These are phyloP conservation scores for Pleurotus tuber-regium DNA, from an alignment of 768 basidiomycete genomes.

Conservation along the genomic window DNA sequence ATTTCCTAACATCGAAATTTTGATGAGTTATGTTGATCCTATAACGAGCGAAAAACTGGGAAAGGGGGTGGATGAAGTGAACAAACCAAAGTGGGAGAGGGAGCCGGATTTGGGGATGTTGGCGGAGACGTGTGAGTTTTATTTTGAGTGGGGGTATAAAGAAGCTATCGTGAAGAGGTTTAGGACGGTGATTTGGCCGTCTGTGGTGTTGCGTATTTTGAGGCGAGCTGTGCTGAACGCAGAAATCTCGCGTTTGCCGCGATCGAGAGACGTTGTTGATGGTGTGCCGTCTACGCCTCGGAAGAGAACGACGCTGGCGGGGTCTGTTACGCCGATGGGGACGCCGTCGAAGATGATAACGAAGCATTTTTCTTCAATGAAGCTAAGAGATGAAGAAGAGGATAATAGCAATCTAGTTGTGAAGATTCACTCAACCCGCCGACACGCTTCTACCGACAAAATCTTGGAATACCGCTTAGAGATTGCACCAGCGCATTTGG, in stretches of 20 bases:
- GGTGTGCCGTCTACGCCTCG: conserved; percentile 37
- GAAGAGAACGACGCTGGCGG: conserved; percentile 28
- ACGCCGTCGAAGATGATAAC: conserved; percentile 57
- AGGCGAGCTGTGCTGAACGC: conserved; percentile 57
- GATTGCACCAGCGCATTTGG: conserved; percentile 64
- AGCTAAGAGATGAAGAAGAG: conserved; percentile 24
- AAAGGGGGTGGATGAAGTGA: conserved; percentile 31
- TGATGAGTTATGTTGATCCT: conserved; percentile 77
- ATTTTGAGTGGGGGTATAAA: conserved; percentile 91
- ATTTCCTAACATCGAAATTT: conserved; percentile 72
- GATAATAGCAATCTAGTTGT: conserved; percentile 48
- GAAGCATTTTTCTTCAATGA: conserved; percentile 50
- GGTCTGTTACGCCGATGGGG: conserved; percentile 27
- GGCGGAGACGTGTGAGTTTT: conserved; percentile 78
- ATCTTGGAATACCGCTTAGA: conserved; percentile 80
- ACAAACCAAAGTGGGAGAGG: conserved; percentile 41
- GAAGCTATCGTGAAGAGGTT: conserved; percentile 84
- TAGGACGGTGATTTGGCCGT: conserved; percentile 78
- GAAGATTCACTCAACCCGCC: conserved; percentile 63
- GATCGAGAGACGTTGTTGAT: neutral
- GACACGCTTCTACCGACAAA: conserved; percentile 68
- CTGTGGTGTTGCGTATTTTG: conserved; percentile 66
- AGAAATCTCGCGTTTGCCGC: conserved; percentile 26
- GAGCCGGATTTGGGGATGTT: conserved; percentile 73
- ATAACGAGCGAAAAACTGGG: conserved; percentile 67